These are phyloP conservation scores for Pleurotus eryngii DNA, from an alignment of 768 basidiomycete genomes.

Conservation along the genomic window DNA sequence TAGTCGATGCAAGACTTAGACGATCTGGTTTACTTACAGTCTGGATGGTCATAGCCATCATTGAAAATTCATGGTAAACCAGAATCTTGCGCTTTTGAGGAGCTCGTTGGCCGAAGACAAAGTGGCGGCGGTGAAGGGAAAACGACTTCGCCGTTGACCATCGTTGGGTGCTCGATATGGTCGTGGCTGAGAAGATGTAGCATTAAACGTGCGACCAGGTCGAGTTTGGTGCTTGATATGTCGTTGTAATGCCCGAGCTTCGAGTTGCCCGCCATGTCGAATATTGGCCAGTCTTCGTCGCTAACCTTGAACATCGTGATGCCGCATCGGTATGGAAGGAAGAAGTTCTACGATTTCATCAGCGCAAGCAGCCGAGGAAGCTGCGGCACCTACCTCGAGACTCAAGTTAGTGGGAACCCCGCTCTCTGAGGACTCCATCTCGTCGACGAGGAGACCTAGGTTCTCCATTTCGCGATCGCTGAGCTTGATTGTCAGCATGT, in stretches of 20 bases:
- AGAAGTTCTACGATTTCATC: background rate
- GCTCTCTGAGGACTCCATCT: background rate
- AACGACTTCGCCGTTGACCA: background rate
- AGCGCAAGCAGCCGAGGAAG: no score
- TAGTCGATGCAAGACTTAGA: background rate
- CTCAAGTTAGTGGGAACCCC: background rate
- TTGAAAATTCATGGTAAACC: slow-evolving; percentile 9
- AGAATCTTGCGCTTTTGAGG: slow-evolving; percentile 3
- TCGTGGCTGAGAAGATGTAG: background rate
- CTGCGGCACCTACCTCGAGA: background rate
- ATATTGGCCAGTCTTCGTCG: background rate
- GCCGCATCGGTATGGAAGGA: background rate
- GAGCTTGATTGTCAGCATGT: background rate
- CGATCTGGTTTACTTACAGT: slow-evolving; percentile 1
- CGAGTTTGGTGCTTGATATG: background rate
- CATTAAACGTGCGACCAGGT: background rate
- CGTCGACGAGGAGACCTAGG: background rate
- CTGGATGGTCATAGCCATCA: slow-evolving; percentile 8
- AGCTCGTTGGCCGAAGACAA: background rate
- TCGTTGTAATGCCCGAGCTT: background rate
- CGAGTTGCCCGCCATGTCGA: background rate
- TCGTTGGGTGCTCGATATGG: background rate
- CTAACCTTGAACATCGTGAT: background rate
- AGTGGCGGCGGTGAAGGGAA: background rate
- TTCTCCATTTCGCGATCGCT: background rate